Evolutionary conservation across 176 grass and related monocot genomes (phyloP).

Genomic region (Triticum aestivum): IWGSC_CS_RefSeq_v2.1 NC_057805.1:498964433-498964932

Average conservation of each 20-base stretch:
- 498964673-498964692: conserved; percentile 24
- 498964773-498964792: neutral
- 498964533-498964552: neutral
- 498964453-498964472: neutral
- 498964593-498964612: neutral
- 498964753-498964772: neutral
- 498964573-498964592: neutral
- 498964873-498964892: neutral
- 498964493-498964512: conserved; percentile 9
- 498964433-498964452: neutral
- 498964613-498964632: neutral
- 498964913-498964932: neutral
- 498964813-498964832: neutral
- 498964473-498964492: neutral
- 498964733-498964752: neutral
- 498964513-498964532: neutral
- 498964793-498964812: neutral
- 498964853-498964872: neutral
- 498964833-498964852: neutral
- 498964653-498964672: neutral
- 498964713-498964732: neutral
- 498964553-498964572: neutral
- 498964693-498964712: neutral
- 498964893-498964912: neutral
- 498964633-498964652: neutral